Evolutionary conservation across 306 rosid species (phyloP).

Genomic region (Urtica urens): DNA sequence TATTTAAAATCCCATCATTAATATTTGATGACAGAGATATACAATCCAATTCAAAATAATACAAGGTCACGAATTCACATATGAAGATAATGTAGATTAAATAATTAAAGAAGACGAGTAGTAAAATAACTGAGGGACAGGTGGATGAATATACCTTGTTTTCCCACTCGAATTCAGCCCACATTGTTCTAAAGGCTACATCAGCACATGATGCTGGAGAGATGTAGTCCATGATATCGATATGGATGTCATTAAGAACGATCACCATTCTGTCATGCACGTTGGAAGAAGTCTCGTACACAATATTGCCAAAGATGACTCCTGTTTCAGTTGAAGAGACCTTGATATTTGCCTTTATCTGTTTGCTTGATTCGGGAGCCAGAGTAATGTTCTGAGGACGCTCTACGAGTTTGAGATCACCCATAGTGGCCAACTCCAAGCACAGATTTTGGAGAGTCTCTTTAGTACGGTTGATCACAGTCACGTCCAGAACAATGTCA

Average conservation of each 20-base stretch:
- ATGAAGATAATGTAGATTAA: too few species aligned
- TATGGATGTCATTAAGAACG: conserved; percentile 96
- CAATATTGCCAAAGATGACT: conserved; percentile 92
- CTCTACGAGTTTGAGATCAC: conserved; percentile 97
- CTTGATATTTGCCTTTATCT: conserved; percentile 94
- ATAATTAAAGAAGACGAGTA: not conserved
- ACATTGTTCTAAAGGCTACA: conserved; percentile 88
- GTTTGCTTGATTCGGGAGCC: conserved; percentile 95
- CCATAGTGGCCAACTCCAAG: conserved; percentile 98
- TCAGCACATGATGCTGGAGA: conserved; percentile 96
- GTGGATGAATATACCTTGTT: conserved; percentile 96
- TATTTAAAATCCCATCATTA: too few species aligned
- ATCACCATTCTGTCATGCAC: conserved; percentile 85
- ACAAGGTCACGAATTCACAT: too few species aligned
- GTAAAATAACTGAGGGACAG: not conserved
- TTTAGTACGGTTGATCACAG: conserved; percentile 91
- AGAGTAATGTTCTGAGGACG: conserved; percentile 95
- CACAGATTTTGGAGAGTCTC: conserved; percentile 96
- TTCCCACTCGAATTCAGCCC: conserved; percentile 99
- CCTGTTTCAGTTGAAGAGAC: conserved; percentile 99
- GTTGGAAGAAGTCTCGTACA: conserved; percentile 86
- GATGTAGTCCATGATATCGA: conserved; percentile 98
- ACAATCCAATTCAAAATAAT: too few species aligned
- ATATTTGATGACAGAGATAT: too few species aligned
- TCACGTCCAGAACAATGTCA: conserved; percentile 93